Evolutionary conservation across 2,329 filamentous ascomycete species (phyloP), one percentile per base, ranked within the genome.

Genomic region (Cephalotrichum gorgonifer): DNA sequence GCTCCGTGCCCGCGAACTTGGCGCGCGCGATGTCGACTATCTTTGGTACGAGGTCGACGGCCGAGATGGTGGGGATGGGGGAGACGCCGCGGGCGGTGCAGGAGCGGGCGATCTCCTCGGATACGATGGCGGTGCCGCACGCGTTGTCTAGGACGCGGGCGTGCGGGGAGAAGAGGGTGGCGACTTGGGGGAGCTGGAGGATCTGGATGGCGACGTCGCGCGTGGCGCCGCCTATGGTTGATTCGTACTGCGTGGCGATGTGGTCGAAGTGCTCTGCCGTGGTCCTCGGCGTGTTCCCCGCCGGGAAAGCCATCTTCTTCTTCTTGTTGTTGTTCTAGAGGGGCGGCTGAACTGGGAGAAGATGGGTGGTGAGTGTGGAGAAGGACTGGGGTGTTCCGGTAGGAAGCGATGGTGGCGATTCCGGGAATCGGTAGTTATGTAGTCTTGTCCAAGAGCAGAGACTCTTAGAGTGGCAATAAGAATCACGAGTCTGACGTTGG

Each of bases 81-180:
- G n/a, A 11, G n/a, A 25, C 14, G 12, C 33, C 7, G 3, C 25
- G 12, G 12, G 14, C 22, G 11, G n/a, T 30, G 39, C 44, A 39
- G 9, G 30, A 27, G n/a, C 23, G n/a, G 14, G 58, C 23, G 17
- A 59, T 49, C 27, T 54, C 52, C 11, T 57, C 56, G 33, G 56
- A 47, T 4, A 57, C 56, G 30, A 60, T 53, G 12, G 44, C 58
- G 2, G 58, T 56, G 35, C 59, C 58, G 51, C 57, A 60, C 7
- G 58, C 58, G 31, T 59, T 62, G 51, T 62, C 59, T 5, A 62
- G 55, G 23, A 62, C 47, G 3, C 48, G 30, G 25, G 53, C 47
- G 17, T 27, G 31, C 12, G 39, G 28, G 28, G 38, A 47, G 17
- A 23, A 47, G 30, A 41, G 28, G 38, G 4, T 26, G 31, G 15